Evolutionary conservation across 345 rosid genomes (phyloP), one percentile per base, ranked within the genome.

Genomic region (Eucalyptus polyanthemos): DNA sequence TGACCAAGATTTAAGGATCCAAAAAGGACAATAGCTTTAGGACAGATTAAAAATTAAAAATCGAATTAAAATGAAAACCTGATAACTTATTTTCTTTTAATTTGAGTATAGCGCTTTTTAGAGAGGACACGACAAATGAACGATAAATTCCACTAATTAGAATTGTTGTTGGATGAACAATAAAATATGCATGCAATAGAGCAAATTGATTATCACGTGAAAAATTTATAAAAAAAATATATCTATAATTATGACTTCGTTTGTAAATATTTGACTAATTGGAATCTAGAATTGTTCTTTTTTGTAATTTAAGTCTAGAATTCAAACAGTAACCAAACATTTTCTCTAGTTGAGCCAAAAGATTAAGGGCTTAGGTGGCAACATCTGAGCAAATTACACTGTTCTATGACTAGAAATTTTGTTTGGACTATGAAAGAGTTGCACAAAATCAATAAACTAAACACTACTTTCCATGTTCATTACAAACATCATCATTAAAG

Each of bases 1-100:
- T 76, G 29, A 11, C 27, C 13, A 11, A 37, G 76, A 65, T 58
- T 90, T 80, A 86, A 86, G 92, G 90, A 86, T 91, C 90, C 89
- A 14, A 69, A 86, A 47, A 19, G 27, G 14, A 11, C 47, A 37
- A 37, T 37, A 21, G 22, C 24, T 76, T 37, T 40, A 40, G 83
- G 83, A 21, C 8, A 7, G 76, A 65, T n/a, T n/a, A 65, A n/a
- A 65, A 4, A 69, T 34, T 69, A 34, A 17, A 69, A 69, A 69
- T 34, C 81, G 7, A 17, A 69, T 34, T 3, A 17, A 10, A 0
- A 34, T 34, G 24, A 17, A 69, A 69, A 17, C 81, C 44, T 69
- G 44, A 17, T 34, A 5, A 69, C 17, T 34, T 37, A 69, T 69
- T 34, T 34, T 34, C 24, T 69, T 17, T 69, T 37, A 69, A 37